Percentiles rank a stretch among this genome's conserved stretches.
phyloP scores from a whole-genome alignment of 2,329 filamentous ascomycete genomes.

The Penicillium sp. region DNA sequence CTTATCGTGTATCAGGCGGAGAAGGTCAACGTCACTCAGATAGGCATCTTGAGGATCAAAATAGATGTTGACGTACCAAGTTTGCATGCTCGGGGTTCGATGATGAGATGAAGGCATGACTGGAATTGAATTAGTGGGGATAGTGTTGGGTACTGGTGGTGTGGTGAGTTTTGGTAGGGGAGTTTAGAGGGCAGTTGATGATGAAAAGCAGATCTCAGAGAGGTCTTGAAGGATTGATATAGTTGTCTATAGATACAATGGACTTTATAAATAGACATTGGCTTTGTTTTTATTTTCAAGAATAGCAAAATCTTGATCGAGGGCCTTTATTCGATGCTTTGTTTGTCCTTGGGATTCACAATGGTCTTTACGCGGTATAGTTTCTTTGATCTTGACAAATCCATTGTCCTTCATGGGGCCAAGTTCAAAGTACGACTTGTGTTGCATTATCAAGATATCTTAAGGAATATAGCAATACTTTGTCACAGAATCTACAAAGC shows the following conservation, averaged over 20 bases:
- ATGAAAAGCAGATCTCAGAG: not conserved
- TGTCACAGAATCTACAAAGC: not conserved
- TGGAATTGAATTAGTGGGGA: no score
- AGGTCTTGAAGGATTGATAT: not conserved
- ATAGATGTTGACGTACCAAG: conserved; percentile 4
- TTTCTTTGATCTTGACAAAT: not conserved
- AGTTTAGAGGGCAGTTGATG: not conserved
- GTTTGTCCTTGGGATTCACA: not conserved
- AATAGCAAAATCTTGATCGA: not conserved
- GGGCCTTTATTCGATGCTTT: conserved; percentile 1
- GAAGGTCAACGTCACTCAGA: conserved; percentile 3
- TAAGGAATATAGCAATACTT: not conserved
- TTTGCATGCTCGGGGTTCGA: not conserved
- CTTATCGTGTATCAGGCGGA: not conserved
- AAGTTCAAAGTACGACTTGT: not conserved
- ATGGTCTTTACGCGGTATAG: not conserved
- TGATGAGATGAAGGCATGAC: not conserved
- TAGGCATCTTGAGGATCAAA: not conserved
- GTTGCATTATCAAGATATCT: not conserved
- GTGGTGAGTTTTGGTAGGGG: not conserved
- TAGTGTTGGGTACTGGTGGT: not conserved
- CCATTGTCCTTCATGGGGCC: not conserved
- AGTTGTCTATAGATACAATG: not conserved
- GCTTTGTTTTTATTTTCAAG: not conserved
- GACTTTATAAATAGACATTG: not conserved